phyloP scores from a whole-genome alignment of 805 yeast species.

The Tetrapisispora pingtungensis region DNA sequence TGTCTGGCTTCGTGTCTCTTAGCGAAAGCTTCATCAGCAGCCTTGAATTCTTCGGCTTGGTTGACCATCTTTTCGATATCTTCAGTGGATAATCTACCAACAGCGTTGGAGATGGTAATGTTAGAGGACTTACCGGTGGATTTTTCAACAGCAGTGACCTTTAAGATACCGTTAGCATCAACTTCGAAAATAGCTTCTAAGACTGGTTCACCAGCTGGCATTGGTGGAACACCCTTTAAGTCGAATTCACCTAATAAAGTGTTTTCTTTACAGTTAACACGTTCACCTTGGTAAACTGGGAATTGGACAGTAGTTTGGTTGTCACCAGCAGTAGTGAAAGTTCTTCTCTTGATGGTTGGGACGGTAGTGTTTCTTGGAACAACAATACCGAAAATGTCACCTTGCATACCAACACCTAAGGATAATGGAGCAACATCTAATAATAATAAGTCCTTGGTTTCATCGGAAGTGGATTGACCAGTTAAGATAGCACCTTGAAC shows the following conservation, averaged over 20 bases:
- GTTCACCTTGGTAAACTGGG: conserved; percentile 99
- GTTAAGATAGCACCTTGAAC: conserved; percentile 1
- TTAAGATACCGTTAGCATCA: conserved; percentile 98
- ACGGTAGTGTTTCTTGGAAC: conserved; percentile 98
- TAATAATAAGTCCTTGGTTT: conserved; percentile 1
- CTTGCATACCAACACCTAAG: conserved; percentile 41
- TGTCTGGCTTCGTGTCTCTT: conserved; percentile 99
- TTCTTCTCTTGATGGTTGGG: conserved; percentile 96
- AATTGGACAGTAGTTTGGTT: conserved; percentile 96
- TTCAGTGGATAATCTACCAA: conserved; percentile 93
- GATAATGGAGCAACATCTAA: conserved; percentile 3
- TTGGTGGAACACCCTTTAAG: conserved; percentile 93
- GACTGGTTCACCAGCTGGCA: conserved; percentile 62
- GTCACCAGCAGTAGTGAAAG: conserved; percentile 96
- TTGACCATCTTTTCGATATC: conserved; percentile 97
- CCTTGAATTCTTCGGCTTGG: conserved; percentile 98
- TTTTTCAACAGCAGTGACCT: conserved; percentile 94
- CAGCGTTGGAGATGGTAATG: conserved; percentile 98
- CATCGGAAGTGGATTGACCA: conserved; percentile 1
- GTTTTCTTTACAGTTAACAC: conserved; percentile 96
- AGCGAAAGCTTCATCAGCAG: conserved; percentile 98
- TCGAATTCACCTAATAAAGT: conserved; percentile 96
- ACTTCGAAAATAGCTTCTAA: conserved; percentile 97
- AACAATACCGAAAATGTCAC: conserved; percentile 97
- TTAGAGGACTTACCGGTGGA: conserved; percentile 46